Evolutionary conservation across 306 rosid genomes (phyloP), one percentile per base, ranked within the genome.

Genomic region (Phaseolus lunatus): DNA sequence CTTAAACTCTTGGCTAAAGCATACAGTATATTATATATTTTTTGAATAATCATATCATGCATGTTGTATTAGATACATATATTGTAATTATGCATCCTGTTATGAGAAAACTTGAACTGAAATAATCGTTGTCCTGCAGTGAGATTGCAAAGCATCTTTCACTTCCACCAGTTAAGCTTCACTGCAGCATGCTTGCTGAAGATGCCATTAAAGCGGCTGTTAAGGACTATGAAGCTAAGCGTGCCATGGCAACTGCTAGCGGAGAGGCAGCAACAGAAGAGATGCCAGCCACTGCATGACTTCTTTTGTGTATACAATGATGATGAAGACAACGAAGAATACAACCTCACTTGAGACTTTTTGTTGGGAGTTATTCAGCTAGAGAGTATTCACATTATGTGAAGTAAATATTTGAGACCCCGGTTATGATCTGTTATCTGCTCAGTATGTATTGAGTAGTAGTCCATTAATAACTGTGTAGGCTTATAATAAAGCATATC

Each of bases 121-220:
- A 27, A 70, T 19, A 59, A 14, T 39, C 48, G 9, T 47, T 85
- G 9, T 50, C 43, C 31, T 73, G 79, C 86, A 93, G 98, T 63
- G 98, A 93, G 63, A 93, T 93, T 4, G 98, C 98, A 9, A 91
- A 93, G 75, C 95, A 91, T 83, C 98, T 93, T 3, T 89, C 96
- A 0, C 98, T 93, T 56, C 98, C 98, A 48, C 98, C 98, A 1
- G 98, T 93, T 18, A 93, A 93, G 92, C 85, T 93, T 62, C 98
- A 93, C 78, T 91, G 98, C 86, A 91, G 96, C 88, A 93, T 93
- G 97, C 97, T 93, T 71, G 98, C 98, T 26, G 98, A 93, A 83
- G 97, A 93, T 85, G 98, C 98, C 7, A 93, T 93, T 57, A 93
- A 93, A 81, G 98, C 98, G 8, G 98, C 98, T 50, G 88, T 93